Evolutionary conservation across 345 rosid species (phyloP).

Genomic region (Populus euphratica): DNA sequence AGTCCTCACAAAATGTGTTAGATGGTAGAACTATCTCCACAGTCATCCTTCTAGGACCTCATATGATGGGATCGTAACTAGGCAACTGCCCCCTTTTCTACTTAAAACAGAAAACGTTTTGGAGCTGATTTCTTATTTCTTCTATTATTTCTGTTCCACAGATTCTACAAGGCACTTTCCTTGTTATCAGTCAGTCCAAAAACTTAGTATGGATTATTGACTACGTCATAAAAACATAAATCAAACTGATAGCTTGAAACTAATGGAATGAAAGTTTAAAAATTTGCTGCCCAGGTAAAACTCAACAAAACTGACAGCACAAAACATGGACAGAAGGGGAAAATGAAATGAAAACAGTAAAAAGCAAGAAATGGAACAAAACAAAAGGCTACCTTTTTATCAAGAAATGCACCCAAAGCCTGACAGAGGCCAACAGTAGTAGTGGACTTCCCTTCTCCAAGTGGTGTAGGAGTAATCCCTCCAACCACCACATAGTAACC

Average conservation of each 20-base stretch:
- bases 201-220: not conserved
- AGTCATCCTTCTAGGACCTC: not conserved
- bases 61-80: not conserved
- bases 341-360: not conserved
- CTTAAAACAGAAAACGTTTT: not conserved
- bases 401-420: constrained; percentile 90
- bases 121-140: not conserved
- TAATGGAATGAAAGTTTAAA: not conserved
- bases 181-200: not conserved
- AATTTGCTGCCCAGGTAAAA: not conserved
- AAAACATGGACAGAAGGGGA: not conserved
- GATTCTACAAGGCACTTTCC: not conserved
- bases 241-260: not conserved
- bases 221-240: not conserved
- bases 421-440: constrained; percentile 96
- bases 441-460: constrained; percentile 97
- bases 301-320: not conserved
- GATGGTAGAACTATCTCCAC: not conserved
- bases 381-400: constrained; percentile 59
- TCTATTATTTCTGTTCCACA: not conserved
- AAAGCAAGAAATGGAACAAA: not conserved
- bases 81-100: not conserved
- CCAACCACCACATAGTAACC: constrained; percentile 96
- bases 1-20: not conserved
- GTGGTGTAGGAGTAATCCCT: constrained; percentile 98